These are phyloP conservation scores for Ceratocystis huliohia DNA, from an alignment of 2,329 filamentous ascomycete species.

Conservation along the genomic window DNA sequence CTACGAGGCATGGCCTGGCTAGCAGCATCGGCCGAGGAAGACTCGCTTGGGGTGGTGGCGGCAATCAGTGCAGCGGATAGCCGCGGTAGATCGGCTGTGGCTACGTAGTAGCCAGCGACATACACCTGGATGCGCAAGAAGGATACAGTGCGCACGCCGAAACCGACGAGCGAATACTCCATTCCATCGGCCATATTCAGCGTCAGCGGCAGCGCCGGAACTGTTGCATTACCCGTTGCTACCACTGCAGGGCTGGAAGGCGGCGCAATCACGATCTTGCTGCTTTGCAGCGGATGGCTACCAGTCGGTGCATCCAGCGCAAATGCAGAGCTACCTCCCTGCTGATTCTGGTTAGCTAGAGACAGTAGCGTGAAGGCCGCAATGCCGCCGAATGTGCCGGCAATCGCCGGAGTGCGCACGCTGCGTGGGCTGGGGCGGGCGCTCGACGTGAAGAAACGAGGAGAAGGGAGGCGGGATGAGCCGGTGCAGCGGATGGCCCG, in stretches of 20 bases:
- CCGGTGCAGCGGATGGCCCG: conserved; percentile 7
- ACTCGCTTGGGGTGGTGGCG: conserved; percentile 59
- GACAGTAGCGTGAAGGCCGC: neutral
- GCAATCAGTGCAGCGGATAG: conserved; percentile 67
- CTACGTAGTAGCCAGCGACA: conserved; percentile 83
- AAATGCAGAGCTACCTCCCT: neutral
- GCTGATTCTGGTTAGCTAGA: neutral
- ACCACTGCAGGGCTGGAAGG: conserved; percentile 8
- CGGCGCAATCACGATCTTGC: conserved; percentile 14
- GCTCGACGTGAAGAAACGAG: conserved; percentile 17
- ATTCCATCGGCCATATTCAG: conserved; percentile 45
- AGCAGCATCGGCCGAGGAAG: no score
- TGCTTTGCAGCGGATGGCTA: conserved; percentile 15
- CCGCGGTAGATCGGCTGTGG: conserved; percentile 66
- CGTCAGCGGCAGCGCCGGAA: conserved; percentile 64
- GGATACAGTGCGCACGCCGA: conserved; percentile 80
- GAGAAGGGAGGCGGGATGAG: neutral
- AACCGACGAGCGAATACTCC: conserved; percentile 77
- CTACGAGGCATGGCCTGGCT: neutral
- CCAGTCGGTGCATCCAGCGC: conserved; percentile 16
- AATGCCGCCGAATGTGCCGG: neutral
- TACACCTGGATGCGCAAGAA: conserved; percentile 89
- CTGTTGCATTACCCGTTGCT: conserved; percentile 64
- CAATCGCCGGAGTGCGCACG: neutral
- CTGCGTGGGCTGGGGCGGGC: neutral